These are phyloP conservation scores for Claviceps sp. DNA, from an alignment of 2,329 filamentous ascomycete species.

Conservation along the genomic window DNA sequence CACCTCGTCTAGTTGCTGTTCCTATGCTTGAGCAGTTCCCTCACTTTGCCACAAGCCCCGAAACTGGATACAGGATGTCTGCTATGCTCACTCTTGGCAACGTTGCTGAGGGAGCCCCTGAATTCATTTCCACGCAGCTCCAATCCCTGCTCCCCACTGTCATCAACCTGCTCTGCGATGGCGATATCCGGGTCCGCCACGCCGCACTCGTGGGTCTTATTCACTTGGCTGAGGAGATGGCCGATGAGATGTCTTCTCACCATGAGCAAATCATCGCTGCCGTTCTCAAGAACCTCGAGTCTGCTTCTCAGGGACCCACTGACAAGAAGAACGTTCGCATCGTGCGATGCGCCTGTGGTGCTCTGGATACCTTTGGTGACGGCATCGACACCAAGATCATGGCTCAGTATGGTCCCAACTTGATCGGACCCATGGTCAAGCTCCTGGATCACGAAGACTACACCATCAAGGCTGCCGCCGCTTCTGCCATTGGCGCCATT, in stretches of 20 bases:
- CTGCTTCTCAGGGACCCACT: conserved; percentile 54
- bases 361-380: conserved; percentile 82
- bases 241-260: conserved; percentile 76
- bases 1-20: conserved; percentile 86
- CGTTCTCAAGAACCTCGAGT: conserved; percentile 77
- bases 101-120: conserved; percentile 90
- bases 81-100: conserved; percentile 86
- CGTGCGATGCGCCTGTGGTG: conserved; percentile 78
- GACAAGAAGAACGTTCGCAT: conserved; percentile 72
- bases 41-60: conserved; percentile 59
- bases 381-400: conserved; percentile 70
- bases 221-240: conserved; percentile 82
- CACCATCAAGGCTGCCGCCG: conserved; percentile 80
- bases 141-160: conserved; percentile 74
- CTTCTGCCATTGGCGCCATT: conserved; percentile 81
- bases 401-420: conserved; percentile 64
- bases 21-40: conserved; percentile 80
- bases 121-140: conserved; percentile 92
- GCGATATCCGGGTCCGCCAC: conserved; percentile 72
- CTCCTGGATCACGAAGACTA: conserved; percentile 75
- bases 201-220: conserved; percentile 80
- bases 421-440: conserved; percentile 73
- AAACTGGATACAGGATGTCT: conserved; percentile 73
- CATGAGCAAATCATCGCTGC: conserved; percentile 75
- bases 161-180: conserved; percentile 69